A percentile compares a stretch with the other conserved stretches of the same genome.
Conservation (phyloP, 306 rosid genomes). For the Astragalus glycyphyllos region DNA sequence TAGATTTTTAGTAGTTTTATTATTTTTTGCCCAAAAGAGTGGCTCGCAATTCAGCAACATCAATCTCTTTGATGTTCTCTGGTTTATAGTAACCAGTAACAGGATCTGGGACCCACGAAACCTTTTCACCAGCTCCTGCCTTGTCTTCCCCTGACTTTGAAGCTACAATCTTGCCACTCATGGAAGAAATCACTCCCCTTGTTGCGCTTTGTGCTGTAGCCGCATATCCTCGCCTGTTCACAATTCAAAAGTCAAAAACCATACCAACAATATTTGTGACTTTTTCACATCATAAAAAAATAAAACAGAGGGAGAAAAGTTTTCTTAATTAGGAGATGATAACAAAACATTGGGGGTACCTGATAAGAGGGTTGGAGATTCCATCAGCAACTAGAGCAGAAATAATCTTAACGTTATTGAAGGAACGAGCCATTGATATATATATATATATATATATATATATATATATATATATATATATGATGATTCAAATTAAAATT, state of each 20-base stretch:
- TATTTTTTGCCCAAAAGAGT: constrained; percentile 57
- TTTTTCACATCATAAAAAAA: neutral
- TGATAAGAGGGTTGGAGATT: constrained; percentile 48
- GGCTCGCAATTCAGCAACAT: constrained; percentile 75
- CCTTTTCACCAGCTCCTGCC: constrained; percentile 53
- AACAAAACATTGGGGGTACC: constrained; percentile 47
- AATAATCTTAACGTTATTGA: constrained; percentile 65
- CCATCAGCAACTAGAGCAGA: constrained; percentile 55
- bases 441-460: too few relatives aligned
- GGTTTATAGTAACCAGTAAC: constrained; percentile 84
- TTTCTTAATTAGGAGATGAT: neutral
- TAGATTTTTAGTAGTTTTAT: neutral
- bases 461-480: too few relatives aligned
- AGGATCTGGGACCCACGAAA: constrained; percentile 91
- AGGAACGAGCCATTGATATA: constrained; percentile 82
- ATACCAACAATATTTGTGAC: neutral
- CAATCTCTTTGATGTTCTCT: constrained; percentile 67
- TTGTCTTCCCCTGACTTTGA: constrained; percentile 61
- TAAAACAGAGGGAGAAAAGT: neutral
- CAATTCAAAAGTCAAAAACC: neutral
- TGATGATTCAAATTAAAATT: neutral
- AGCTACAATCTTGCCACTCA: constrained; percentile 41
- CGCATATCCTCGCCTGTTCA: constrained; percentile 78
- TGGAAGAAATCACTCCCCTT: constrained; percentile 49
- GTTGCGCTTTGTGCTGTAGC: constrained; percentile 56